Evolutionary conservation across 2,329 filamentous ascomycete genomes (phyloP).

Genomic region (Colletotrichum acutatum): DNA sequence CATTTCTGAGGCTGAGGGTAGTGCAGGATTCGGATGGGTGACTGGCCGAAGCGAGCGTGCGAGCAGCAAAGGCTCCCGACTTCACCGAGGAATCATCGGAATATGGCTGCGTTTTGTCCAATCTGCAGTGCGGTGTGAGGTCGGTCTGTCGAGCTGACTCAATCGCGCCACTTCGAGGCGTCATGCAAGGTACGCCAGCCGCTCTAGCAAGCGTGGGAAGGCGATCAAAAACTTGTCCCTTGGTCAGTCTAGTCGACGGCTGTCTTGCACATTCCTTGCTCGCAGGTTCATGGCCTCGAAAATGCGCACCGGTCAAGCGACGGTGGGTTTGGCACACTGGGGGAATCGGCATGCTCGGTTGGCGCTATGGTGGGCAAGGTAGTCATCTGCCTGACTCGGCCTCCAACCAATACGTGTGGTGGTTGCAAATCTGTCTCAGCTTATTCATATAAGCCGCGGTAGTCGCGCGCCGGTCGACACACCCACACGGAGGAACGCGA

Average conservation of each 20-base stretch:
- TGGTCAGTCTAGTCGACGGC: slow-evolving; percentile 11
- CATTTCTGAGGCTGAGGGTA: slow-evolving; percentile 1
- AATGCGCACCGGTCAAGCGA: background rate
- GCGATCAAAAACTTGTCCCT: slow-evolving; percentile 25
- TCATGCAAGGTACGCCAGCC: slow-evolving; percentile 40
- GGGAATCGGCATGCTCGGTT: slow-evolving; percentile 25
- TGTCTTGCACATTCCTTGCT: slow-evolving; percentile 29
- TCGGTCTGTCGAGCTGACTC: slow-evolving; percentile 20
- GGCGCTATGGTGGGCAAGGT: slow-evolving; percentile 20
- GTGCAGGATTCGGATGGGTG: background rate
- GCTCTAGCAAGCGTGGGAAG: slow-evolving; percentile 14
- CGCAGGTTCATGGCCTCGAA: slow-evolving; percentile 6
- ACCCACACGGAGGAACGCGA: slow-evolving; percentile 28
- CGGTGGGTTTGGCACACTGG: background rate
- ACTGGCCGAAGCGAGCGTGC: background rate
- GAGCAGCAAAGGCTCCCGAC: background rate
- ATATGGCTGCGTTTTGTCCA: background rate
- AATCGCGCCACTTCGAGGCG: slow-evolving; percentile 37
- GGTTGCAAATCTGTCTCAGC: slow-evolving; percentile 34
- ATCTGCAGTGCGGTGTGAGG: slow-evolving; percentile 9
- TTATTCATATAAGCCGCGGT: slow-evolving; percentile 35
- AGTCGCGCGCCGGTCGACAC: slow-evolving; percentile 32
- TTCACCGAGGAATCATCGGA: background rate
- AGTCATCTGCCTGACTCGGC: slow-evolving; percentile 32
- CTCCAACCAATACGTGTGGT: slow-evolving; percentile 23